Evolutionary conservation across 305 asterid species (phyloP), one percentile per base, ranked within the genome.

Genomic region (Solanum hybrid): DNA sequence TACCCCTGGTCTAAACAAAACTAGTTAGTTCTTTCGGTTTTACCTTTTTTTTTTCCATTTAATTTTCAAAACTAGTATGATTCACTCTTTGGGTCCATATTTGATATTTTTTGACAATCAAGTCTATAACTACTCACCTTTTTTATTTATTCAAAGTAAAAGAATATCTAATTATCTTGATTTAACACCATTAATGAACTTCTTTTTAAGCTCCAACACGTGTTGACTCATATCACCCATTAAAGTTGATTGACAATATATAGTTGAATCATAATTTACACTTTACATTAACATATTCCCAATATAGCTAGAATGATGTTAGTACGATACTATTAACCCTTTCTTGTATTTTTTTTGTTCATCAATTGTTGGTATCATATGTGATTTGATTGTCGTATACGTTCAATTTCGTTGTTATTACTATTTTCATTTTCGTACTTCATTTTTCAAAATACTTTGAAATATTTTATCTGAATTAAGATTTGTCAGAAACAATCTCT

Each of bases 161-260:
- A 51, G 3, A 56, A 89, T 42, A 78, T 76, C 69, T 86, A 60
- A 60, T 60, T 78, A 60, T 36, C 72, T 37, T 89, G 93, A 90
- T 90, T 86, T 89, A 88, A 92, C 92, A 79, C 91, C 91, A 88
- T 88, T 89, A 64, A 38, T 75, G 27, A 91, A 34, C 69, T 78
- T 35, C 17, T 87, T 89, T 91, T 88, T 88, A 31, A 86, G 71
- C 86, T 86, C 56, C 6, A 38, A 14, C 14, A 75, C 72, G 84
- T 76, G 77, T 76, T 31, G 19, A 45, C 29, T 12, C 71, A 77
- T 60, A 19, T 78, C 22, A 89, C 34, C 64, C 73, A 22, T 14
- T 45, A 17, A 73, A 24, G 27, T 86, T 89, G 78, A 91, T 78
- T 78, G 92, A 88, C 71, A 84, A 82, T 56, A 56, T 6, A 56